These are phyloP conservation scores for Nigrospora osmanthi DNA, from an alignment of 2,329 filamentous ascomycete genomes.

Conservation along the genomic window DNA sequence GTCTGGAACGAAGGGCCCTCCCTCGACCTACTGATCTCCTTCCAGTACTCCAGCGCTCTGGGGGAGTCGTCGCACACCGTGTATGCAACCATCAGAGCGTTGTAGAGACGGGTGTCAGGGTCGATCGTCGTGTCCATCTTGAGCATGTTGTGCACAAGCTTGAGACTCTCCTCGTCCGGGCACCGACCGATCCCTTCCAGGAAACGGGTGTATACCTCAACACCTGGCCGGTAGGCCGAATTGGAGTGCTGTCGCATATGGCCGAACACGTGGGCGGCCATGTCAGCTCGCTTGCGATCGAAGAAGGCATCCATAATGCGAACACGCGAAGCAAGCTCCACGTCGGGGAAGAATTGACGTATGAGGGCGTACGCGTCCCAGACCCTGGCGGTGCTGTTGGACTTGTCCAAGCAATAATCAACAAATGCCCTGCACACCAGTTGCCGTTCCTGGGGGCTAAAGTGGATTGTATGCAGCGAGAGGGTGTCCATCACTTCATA, in stretches of 20 bases:
- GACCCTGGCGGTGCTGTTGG: constrained; percentile 53
- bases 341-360: constrained; percentile 57
- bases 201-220: constrained; percentile 69
- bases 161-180: constrained; percentile 56
- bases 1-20: constrained; percentile 82
- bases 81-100: constrained; percentile 83
- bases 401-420: constrained; percentile 56
- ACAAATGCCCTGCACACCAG: constrained; percentile 60
- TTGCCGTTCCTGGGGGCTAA: constrained; percentile 61
- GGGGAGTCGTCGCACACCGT: constrained; percentile 57
- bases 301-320: constrained; percentile 80
- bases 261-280: constrained; percentile 79
- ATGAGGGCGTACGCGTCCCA: constrained; percentile 62
- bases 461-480: constrained; percentile 64
- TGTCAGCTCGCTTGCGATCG: constrained; percentile 66
- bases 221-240: constrained; percentile 53
- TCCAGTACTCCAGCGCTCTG: constrained; percentile 72
- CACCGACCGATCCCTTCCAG: constrained; percentile 66
- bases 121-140: constrained; percentile 84
- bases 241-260: constrained; percentile 82
- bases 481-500: constrained; percentile 77
- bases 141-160: constrained; percentile 82
- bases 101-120: constrained; percentile 67
- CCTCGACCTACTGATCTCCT: constrained; percentile 70
- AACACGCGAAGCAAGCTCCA: constrained; percentile 56